phyloP scores from a whole-genome alignment of 2,329 filamentous ascomycete genomes.

The Annulohypoxylon truncatum region DNA sequence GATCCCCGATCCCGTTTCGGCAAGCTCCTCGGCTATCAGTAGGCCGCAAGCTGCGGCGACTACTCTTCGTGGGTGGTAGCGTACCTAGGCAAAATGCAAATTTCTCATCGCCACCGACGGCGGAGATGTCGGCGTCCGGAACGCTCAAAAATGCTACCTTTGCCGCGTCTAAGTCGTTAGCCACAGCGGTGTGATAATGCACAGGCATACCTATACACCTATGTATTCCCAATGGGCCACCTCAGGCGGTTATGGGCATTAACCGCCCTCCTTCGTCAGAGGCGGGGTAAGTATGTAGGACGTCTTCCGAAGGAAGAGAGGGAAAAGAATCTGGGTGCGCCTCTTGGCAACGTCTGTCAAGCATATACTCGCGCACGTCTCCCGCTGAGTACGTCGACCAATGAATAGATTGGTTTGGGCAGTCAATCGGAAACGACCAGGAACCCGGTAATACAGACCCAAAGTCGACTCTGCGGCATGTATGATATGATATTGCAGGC shows the following conservation, averaged over 20 bases:
- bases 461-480: not conserved
- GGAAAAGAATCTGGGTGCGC: not conserved
- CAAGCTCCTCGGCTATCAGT: slow-evolving; percentile 1
- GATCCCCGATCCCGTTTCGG: slow-evolving; percentile 2
- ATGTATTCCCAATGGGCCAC: not conserved
- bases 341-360: slow-evolving; percentile 1
- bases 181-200: not conserved
- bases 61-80: not conserved
- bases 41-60: slow-evolving; percentile 4
- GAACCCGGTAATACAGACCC: not conserved
- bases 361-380: not conserved
- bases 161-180: not conserved
- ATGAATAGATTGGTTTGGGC: not conserved
- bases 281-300: not conserved
- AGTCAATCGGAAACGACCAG: not conserved
- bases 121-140: not conserved
- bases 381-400: not conserved
- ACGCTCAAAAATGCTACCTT: not conserved
- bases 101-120: slow-evolving; percentile 3
- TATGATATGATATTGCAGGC: slow-evolving; percentile 4
- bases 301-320: not conserved
- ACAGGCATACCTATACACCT: not conserved
- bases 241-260: not conserved
- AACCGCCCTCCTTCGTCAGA: not conserved
- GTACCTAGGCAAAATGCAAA: not conserved